These are phyloP conservation scores for Shiraia sp. DNA, from an alignment of 2,329 filamentous ascomycete species.

Conservation along the genomic window DNA sequence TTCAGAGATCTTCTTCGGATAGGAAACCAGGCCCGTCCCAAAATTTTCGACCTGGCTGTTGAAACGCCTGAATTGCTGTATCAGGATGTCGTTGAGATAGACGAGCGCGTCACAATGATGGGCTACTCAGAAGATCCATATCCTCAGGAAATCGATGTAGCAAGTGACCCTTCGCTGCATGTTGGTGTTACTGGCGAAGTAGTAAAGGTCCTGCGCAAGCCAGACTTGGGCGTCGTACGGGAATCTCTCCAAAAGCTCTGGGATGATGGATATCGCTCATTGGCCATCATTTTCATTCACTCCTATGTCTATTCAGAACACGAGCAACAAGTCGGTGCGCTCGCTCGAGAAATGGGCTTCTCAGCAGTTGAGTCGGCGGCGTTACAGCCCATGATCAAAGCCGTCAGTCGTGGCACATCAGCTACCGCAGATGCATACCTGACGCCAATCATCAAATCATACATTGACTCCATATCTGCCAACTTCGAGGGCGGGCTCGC, in stretches of 20 bases:
- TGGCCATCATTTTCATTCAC: constrained; percentile 42
- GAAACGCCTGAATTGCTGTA: constrained; percentile 21
- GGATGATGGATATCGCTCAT: constrained; percentile 39
- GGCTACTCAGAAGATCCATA: constrained; percentile 25
- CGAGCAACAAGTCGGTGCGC: constrained; percentile 26
- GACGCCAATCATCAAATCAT: constrained; percentile 24
- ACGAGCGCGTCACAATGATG: constrained; percentile 28
- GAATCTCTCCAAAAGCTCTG: constrained; percentile 28
- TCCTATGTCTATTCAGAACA: constrained; percentile 41
- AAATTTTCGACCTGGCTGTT: constrained; percentile 30
- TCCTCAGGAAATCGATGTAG: too few species aligned
- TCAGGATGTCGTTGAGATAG: constrained; percentile 22
- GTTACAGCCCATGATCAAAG: constrained; percentile 30
- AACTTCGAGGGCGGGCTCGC: constrained; percentile 30
- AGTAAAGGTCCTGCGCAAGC: too few species aligned
- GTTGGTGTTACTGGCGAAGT: too few species aligned
- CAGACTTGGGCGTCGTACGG: too few species aligned
- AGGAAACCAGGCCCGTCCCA: constrained; percentile 29
- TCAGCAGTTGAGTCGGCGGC: constrained; percentile 32
- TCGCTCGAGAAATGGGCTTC: constrained; percentile 36
- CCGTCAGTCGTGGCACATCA: constrained; percentile 24
- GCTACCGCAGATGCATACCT: constrained; percentile 35
- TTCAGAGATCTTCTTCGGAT: constrained; percentile 26
- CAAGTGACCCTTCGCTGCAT: too few species aligned
- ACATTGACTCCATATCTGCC: constrained; percentile 25